phyloP scores from a whole-genome alignment of 2,329 filamentous ascomycete species.

The Eurotiales sp. region DNA sequence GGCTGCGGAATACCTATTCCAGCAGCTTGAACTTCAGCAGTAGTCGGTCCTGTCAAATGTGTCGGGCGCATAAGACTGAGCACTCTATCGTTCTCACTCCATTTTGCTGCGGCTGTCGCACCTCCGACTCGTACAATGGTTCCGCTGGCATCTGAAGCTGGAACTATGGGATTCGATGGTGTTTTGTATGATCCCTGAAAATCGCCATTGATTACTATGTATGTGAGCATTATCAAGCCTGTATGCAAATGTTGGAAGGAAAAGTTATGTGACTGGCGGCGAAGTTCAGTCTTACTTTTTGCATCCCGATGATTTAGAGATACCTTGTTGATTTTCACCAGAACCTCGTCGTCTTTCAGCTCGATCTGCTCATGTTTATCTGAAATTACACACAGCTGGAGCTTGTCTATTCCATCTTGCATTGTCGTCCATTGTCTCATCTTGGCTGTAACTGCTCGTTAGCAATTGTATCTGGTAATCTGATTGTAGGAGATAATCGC shows the following conservation, averaged over 20 bases:
- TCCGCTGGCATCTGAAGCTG: conserved; percentile 69
- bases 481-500: no score
- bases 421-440: conserved; percentile 52
- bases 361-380: conserved; percentile 44
- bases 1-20: conserved; percentile 60
- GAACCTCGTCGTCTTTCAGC: conserved; percentile 51
- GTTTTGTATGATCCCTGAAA: neutral
- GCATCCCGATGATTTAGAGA: conserved; percentile 54
- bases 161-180: conserved; percentile 45
- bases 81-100: conserved; percentile 62
- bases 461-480: no score
- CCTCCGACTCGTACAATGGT: conserved; percentile 50
- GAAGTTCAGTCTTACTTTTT: conserved; percentile 23
- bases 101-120: conserved; percentile 40
- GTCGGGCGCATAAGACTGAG: conserved; percentile 57
- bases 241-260: neutral
- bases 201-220: conserved; percentile 21
- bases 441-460: neutral
- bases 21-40: conserved; percentile 51
- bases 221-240: neutral
- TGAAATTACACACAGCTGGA: conserved; percentile 43
- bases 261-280: neutral
- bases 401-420: conserved; percentile 55
- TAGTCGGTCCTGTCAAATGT: conserved; percentile 56
- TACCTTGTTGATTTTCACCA: conserved; percentile 50